A percentile compares a stretch with the other conserved stretches of the same genome.
phyloP scores from a whole-genome alignment of 257 asterid species.

The Penstemon newberryi region DNA sequence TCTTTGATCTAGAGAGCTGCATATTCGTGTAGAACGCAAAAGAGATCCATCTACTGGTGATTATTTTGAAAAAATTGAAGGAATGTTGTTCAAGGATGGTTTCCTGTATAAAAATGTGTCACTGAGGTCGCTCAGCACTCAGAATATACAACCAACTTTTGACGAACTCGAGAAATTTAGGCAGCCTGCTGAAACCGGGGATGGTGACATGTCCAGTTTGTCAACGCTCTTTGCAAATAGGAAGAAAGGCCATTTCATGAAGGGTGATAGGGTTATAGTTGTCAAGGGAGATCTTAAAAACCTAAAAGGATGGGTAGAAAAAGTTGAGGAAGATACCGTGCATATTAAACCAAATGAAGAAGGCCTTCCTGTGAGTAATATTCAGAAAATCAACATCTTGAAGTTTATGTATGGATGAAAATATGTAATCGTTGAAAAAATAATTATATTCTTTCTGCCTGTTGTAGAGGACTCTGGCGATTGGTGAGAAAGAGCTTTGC shows the following conservation, averaged over 20 bases:
- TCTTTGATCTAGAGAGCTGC: constrained; percentile 64
- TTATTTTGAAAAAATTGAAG: constrained; percentile 79
- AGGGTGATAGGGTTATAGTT: constrained; percentile 91
- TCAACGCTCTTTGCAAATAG: constrained; percentile 82
- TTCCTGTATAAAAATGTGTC: constrained; percentile 80
- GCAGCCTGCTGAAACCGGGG: constrained; percentile 76
- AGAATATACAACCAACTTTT: constrained; percentile 80
- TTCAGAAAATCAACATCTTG: constrained; percentile 11
- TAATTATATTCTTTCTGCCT: constrained; percentile 15
- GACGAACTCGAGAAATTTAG: constrained; percentile 97
- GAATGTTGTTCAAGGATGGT: constrained; percentile 96
- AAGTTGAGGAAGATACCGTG: constrained; percentile 94
- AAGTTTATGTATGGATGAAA: not conserved
- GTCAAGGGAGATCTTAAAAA: constrained; percentile 91
- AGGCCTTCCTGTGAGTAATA: constrained; percentile 67
- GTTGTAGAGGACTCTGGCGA: constrained; percentile 72
- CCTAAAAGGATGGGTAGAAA: constrained; percentile 87
- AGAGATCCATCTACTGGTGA: constrained; percentile 81
- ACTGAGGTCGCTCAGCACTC: constrained; percentile 83
- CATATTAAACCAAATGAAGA: constrained; percentile 82
- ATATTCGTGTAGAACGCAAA: constrained; percentile 80
- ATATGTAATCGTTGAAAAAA: constrained; percentile 17
- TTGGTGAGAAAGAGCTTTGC: constrained; percentile 82
- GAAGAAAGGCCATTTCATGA: constrained; percentile 93
- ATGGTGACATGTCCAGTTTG: constrained; percentile 79